Evolutionary conservation across 306 rosid species (phyloP), one percentile per base, ranked within the genome.

Genomic region (Vicia villosa): DNA sequence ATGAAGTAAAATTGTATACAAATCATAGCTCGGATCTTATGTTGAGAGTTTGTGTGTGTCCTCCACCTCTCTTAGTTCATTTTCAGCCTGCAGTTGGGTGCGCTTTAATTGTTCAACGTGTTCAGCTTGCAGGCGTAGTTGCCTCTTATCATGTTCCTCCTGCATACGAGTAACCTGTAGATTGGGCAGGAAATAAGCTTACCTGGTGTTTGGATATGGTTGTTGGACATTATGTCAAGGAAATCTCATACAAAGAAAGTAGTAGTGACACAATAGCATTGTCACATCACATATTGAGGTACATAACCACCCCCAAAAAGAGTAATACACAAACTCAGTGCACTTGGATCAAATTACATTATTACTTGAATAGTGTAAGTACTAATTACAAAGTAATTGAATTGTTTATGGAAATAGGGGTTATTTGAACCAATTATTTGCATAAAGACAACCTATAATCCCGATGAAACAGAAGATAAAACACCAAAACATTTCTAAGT

Each of bases 21-120:
- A 50, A 64, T 40, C 66, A 47, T 20, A 67, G 32, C 63, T 55
- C 47, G 26, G 36, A 3, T 42, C 30, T 32, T 65, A 66, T 17
- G n/a, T 30, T 59, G 57, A 16, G 58, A 46, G 9, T 34, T 34
- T 13, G 24, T 28, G 59, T 16, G 66, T 57, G 14, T 60, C 2
- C 54, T 66, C 49, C 59, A 88, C 96, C 96, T 91, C 94, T 88
- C 86, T 87, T 66, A 94, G 57, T 73, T 87, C 89, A 61, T 79
- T 84, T 73, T 94, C 99, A 80, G 92, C 89, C 63, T 77, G 86
- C 67, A 83, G 84, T 77, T 83, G 88, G 64, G 78, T 61, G 66
- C 72, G 86, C 72, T 87, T 83, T 65, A 89, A 81, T 82, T 80
- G 87, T 63, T 91, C 88, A 42, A 20, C 67, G 65, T 89, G 96